Percentiles rank a stretch among this genome's conserved stretches.
phyloP scores from a whole-genome alignment of 2,329 filamentous ascomycete genomes.

The Neofusicoccum ribis region DNA sequence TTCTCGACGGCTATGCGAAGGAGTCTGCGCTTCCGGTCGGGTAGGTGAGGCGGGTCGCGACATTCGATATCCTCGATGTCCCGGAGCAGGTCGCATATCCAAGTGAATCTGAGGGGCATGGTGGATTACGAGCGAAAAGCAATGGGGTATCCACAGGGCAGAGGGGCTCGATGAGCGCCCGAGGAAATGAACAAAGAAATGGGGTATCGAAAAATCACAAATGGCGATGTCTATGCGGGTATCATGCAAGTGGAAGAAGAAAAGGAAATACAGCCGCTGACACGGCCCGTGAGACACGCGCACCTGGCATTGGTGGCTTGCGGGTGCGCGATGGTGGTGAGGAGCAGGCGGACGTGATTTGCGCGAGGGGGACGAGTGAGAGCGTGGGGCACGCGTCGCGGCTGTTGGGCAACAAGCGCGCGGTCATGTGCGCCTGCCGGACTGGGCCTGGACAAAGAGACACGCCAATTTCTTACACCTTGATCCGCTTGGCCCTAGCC shows the following conservation, averaged over 20 bases:
- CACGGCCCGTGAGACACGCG: background rate
- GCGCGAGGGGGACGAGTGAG: background rate
- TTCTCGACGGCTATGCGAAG: slow-evolving; percentile 47
- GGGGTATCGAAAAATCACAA: background rate
- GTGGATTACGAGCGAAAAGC: background rate
- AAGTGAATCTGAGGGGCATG: slow-evolving; percentile 69
- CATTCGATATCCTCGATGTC: slow-evolving; percentile 56
- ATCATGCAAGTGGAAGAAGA: slow-evolving; percentile 7
- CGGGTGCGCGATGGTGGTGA: background rate
- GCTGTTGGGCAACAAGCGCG: background rate
- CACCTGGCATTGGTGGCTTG: background rate
- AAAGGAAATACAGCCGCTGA: background rate
- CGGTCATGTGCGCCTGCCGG: background rate
- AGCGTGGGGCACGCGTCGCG: background rate
- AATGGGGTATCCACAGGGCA: slow-evolving; percentile 19
- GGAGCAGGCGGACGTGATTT: background rate
- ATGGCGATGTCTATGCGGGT: background rate
- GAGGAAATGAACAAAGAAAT: background rate
- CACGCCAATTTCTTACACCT: background rate
- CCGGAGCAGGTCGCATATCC: slow-evolving; percentile 73
- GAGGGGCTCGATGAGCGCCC: slow-evolving; percentile 7
- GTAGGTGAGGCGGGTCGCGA: slow-evolving; percentile 42
- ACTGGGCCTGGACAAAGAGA: background rate
- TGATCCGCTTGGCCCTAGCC: no score
- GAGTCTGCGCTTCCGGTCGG: slow-evolving; percentile 29